These are phyloP conservation scores for Didymella sp. DNA, from an alignment of 2,329 filamentous ascomycete genomes.

Conservation along the genomic window DNA sequence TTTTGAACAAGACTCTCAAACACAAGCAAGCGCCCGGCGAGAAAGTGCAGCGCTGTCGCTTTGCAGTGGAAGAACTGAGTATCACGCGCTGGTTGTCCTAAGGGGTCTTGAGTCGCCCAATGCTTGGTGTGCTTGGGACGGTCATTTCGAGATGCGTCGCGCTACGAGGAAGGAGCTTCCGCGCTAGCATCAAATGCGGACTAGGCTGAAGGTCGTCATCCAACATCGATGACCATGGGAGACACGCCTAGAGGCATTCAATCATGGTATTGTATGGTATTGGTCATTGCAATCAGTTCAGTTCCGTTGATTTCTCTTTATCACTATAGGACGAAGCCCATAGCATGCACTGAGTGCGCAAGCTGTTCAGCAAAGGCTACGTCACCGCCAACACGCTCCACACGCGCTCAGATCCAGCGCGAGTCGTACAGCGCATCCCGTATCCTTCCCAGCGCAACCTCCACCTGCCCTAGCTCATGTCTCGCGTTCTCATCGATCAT, in stretches of 20 bases:
- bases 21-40: no score
- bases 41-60: neutral
- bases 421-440: slow-evolving; percentile 20
- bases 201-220: neutral
- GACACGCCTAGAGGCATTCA: no score
- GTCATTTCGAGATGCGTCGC: neutral
- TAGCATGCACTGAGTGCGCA: neutral
- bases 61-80: no score
- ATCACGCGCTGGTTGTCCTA: neutral
- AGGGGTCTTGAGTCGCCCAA: neutral
- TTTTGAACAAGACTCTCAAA: neutral
- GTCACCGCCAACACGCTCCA: neutral
- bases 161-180: neutral
- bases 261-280: neutral
- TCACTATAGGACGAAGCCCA: neutral
- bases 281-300: neutral
- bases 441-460: slow-evolving; percentile 19
- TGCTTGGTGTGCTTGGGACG: neutral
- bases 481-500: slow-evolving; percentile 11
- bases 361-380: neutral
- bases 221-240: neutral
- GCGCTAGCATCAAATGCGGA: neutral
- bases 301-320: neutral
- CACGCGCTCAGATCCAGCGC: slow-evolving; percentile 23
- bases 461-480: slow-evolving; percentile 20